Evolutionary conservation across 805 yeast species (phyloP).

Genomic region (Hanseniaspora lachancei): DNA sequence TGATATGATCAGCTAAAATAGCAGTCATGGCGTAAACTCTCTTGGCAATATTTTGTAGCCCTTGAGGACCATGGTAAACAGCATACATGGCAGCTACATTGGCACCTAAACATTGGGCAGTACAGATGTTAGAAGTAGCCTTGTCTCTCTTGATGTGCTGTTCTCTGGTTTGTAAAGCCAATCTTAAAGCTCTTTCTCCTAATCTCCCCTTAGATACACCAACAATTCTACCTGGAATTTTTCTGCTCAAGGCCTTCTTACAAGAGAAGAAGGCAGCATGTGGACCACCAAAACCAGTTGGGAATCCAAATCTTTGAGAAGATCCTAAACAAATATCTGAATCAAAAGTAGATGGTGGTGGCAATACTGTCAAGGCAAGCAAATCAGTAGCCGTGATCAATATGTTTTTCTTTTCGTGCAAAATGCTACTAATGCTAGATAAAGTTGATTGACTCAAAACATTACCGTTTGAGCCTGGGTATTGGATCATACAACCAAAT

Average conservation of each 20-base stretch:
- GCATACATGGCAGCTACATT: conserved; percentile 93
- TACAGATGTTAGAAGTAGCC: conserved; percentile 95
- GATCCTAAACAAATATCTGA: conserved; percentile 92
- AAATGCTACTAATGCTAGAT: conserved; percentile 42
- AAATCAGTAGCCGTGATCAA: conserved; percentile 84
- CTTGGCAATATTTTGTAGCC: conserved; percentile 62
- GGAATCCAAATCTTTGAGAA: conserved; percentile 93
- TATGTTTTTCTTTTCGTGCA: conserved; percentile 62
- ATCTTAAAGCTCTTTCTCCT: conserved; percentile 76
- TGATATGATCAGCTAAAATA: conserved; percentile 50
- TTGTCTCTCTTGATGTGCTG: conserved; percentile 95
- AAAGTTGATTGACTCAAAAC: conserved; percentile 39
- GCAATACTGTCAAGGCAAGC: conserved; percentile 71
- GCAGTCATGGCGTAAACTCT: conserved; percentile 66
- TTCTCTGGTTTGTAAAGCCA: conserved; percentile 95
- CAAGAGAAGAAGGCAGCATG: conserved; percentile 97
- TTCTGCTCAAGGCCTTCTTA: conserved; percentile 63
- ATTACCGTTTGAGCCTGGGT: conserved; percentile 79
- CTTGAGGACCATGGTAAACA: conserved; percentile 89
- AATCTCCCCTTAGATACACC: conserved; percentile 87
- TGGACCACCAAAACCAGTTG: conserved; percentile 97
- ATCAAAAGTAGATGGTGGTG: conserved; percentile 72
- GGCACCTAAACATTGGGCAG: conserved; percentile 93
- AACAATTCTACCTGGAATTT: conserved; percentile 91
- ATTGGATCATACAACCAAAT: conserved; percentile 79